Percentiles rank a stretch among this genome's conserved stretches.
phyloP scores from a whole-genome alignment of 192 early-diverging fungal species.

The Entophlyctis luteolus region DNA sequence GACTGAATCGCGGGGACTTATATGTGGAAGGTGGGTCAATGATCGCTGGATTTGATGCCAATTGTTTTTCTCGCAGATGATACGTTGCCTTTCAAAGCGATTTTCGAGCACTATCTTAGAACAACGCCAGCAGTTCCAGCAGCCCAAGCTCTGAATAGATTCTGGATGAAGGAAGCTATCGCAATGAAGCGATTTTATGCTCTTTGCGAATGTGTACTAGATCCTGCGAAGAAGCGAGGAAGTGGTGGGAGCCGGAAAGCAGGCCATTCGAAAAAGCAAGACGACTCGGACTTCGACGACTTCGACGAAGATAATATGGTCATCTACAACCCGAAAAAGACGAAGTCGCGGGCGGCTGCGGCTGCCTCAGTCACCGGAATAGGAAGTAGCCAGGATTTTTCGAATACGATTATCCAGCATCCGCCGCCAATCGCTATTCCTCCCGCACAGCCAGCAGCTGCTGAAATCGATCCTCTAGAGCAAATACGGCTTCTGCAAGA shows the following conservation, averaged over 20 bases:
- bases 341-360: background rate
- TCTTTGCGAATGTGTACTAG: conserved; percentile 37
- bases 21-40: conserved; percentile 58
- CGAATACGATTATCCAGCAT: no score
- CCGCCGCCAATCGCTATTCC: no score
- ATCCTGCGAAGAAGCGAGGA: conserved; percentile 26
- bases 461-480: background rate
- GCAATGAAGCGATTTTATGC: conserved; percentile 45
- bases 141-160: conserved; percentile 42
- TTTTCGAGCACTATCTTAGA: conserved; percentile 43
- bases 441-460: background rate
- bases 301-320: no score
- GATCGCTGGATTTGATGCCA: no score
- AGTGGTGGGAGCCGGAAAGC: conserved; percentile 14
- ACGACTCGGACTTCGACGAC: conserved; percentile 1
- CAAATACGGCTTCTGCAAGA: conserved; percentile 15
- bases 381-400: no score
- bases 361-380: no score
- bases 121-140: conserved; percentile 25
- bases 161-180: conserved; percentile 53
- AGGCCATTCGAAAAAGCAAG: conserved; percentile 19
- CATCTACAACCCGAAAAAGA: background rate
- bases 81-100: no score
- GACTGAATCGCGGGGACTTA: conserved; percentile 62
- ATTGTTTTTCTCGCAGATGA: no score